These are phyloP conservation scores for Eucalyptus polyanthemos DNA, from an alignment of 345 rosid genomes.

Conservation along the genomic window DNA sequence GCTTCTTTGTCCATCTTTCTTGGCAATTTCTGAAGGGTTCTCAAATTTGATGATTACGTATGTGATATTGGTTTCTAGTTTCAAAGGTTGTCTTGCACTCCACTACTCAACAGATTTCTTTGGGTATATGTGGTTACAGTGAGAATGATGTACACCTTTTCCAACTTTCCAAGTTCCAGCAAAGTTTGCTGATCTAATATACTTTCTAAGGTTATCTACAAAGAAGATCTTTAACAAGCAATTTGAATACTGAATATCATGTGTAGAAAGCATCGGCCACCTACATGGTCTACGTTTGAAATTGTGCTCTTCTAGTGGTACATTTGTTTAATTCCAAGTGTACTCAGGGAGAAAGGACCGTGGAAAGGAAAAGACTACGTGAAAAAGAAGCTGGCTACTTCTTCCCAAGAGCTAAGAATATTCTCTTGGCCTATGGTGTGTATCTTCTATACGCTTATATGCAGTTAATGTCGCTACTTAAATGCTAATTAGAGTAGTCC, in stretches of 20 bases:
- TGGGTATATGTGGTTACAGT: conserved; percentile 15
- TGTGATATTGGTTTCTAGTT: neutral
- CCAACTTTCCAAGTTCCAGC: conserved; percentile 36
- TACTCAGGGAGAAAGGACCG: conserved; percentile 18
- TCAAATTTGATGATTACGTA: too few relatives aligned
- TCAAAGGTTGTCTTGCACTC: neutral
- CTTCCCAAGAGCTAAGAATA: conserved; percentile 50
- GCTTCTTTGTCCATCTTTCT: neutral
- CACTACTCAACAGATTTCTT: neutral
- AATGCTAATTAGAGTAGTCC: too few relatives aligned
- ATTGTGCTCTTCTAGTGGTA: neutral
- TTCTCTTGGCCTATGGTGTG: conserved; percentile 78
- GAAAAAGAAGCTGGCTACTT: conserved; percentile 23
- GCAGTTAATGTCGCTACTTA: too few relatives aligned
- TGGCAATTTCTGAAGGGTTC: neutral
- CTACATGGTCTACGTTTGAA: neutral
- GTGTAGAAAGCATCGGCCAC: neutral
- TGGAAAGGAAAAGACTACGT: conserved; percentile 22
- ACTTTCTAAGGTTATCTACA: conserved; percentile 25
- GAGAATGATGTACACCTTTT: conserved; percentile 62
- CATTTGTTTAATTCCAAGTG: neutral
- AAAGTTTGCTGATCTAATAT: conserved; percentile 54
- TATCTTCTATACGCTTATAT: neutral
- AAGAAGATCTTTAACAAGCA: neutral
- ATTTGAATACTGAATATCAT: neutral